Base-by-base conservation (phyloP, 805 yeast genomes). In the Kodamaea neixiangensis region DNA sequence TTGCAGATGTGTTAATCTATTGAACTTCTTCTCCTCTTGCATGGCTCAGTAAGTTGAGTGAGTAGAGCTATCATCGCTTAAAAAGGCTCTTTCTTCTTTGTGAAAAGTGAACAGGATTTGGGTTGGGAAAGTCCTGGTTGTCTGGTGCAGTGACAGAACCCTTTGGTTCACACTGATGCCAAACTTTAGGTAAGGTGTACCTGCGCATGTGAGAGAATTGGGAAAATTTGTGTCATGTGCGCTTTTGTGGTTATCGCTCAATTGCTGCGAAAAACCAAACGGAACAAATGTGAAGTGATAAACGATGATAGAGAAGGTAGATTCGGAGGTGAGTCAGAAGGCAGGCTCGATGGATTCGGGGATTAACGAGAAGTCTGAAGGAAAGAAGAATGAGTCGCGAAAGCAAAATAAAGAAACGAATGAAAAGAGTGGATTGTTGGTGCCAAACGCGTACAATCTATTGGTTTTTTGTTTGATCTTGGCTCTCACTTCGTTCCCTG, bases 401-500 rank as follows among this genome's bases (percentile, higher is more conserved):
- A 25, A 25, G 31, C 11, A 25, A 25, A 25, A 25, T 9, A 25
- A 25, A 5, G 31, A 25, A 4, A 7, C 7, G 3, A 7, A 3
- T 7, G 31, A 5, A n/a, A 19, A 17, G 13, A 10, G 35, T 4
- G 9, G 10, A 7, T 4, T 18, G 29, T 3, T 9, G 6, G 11
- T 6, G 3, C 17, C 21, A 22, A 38, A 29, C 39, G 11, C 18
- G 4, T 9, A 11, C 17, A 49, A 37, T 18, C 21, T 48, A 3
- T 31, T 48, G n/a, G 13, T 43, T 3, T 31, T 48, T 22, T 46
- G 53, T 39, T 15, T 46, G 33, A 44, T 54, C 29, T 19, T 58
- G 13, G 49, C 63, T 2, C 49, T 58, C n/a, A 44, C 59, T 15
- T 61, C 63, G 14, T 58, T 64, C 29, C 61, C 64, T 7, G 41